Base-by-base conservation (phyloP, 2,329 filamentous ascomycete species). In the Colletotrichum liaoningense region DNA sequence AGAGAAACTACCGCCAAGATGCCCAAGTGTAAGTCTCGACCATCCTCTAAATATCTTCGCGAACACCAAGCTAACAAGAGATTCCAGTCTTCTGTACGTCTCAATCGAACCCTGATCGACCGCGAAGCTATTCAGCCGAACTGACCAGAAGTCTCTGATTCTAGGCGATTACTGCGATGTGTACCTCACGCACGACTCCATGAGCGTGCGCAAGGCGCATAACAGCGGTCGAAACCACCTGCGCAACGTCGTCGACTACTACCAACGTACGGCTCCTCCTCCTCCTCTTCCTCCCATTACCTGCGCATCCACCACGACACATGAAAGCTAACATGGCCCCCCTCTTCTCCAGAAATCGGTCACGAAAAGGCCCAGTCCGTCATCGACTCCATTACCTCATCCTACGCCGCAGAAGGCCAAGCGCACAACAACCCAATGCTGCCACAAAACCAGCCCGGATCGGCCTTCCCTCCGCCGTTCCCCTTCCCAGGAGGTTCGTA, bases 111-210 rank as follows among this genome's bases (percentile, higher is more conserved):
- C 38, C 33, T 30, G 24, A 22, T 22, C 65, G 55, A 63, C 46
- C 49, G 33, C 52, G 64, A 56, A 73, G 67, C 59, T 58, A 52
- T 11, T 60, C 22, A 67, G 74, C 66, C 64, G 33, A 46, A 73
- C 77, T 80, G 65, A 79, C 74, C 75, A 88, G 85, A 26, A 28
- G 22, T 14, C 26, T 26, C 65, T 54, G 19, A n/a, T 28, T 63
- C 55, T n/a, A 85, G 84, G 95, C 89, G 97, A 99, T 84, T 99
- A 99, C 86, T 99, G 97, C 90, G 97, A 99, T 93, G 97, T 99
- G 84, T 99, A 99, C 90, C 93, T 99, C 79, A 99, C 97, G 78
- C 97, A 99, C 90, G 97, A 99, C 89, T 98, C 95, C 58, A 98
- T 98, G 96, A 98, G 95, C 86, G 97, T 99, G 85, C 95, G 97